phyloP scores from a whole-genome alignment of 331 rosid genomes.

The Malus hybrid region DNA sequence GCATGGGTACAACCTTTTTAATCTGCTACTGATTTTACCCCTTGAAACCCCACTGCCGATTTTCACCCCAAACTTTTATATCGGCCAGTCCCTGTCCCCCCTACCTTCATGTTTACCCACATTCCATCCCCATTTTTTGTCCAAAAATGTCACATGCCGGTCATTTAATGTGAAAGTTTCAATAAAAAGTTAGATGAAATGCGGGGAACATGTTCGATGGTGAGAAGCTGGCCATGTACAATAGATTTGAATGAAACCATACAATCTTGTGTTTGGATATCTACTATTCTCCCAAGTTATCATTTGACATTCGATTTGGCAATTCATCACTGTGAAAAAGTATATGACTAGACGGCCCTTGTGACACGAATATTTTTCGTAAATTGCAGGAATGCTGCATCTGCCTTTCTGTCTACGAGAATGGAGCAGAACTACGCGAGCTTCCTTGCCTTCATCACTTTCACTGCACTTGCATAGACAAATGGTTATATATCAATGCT shows the following conservation, averaged over 20 bases:
- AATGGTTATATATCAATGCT: constrained; percentile 69
- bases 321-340: neutral
- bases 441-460: constrained; percentile 90
- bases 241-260: neutral
- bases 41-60: too few relatives aligned
- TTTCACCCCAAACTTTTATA: too few relatives aligned
- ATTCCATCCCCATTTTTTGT: too few relatives aligned
- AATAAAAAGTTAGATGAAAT: too few relatives aligned
- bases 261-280: neutral
- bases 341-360: neutral
- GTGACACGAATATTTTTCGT: constrained; percentile 12
- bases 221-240: too few relatives aligned
- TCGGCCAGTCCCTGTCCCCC: too few relatives aligned
- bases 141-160: too few relatives aligned
- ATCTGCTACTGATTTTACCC: too few relatives aligned
- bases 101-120: too few relatives aligned
- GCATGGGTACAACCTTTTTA: too few relatives aligned
- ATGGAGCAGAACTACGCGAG: constrained; percentile 57
- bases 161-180: too few relatives aligned
- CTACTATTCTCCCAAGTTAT: neutral
- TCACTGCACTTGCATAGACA: constrained; percentile 79
- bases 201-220: too few relatives aligned
- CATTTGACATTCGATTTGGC: neutral
- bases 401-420: constrained; percentile 66
- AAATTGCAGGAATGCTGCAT: constrained; percentile 68